Percentiles rank a stretch among this genome's conserved stretches.
phyloP scores from a whole-genome alignment of 1,284 basidiomycete species.

The Pulchroboletus neoregius region DNA sequence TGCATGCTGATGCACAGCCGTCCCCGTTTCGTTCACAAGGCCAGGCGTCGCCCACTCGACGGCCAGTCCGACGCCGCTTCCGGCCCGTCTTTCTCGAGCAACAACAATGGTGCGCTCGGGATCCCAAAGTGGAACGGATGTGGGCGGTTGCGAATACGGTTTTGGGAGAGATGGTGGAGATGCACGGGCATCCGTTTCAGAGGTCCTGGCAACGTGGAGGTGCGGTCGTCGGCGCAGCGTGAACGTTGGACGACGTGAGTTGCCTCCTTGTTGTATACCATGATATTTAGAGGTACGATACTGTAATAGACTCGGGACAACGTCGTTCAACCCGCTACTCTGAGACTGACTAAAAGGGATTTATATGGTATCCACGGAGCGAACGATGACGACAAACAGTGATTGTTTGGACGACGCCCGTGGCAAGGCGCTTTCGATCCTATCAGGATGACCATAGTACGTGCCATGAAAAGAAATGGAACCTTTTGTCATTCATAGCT shows the following conservation, averaged over 20 bases:
- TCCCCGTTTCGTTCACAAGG: slow-evolving; percentile 15
- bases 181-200: slow-evolving; percentile 18
- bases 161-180: slow-evolving; percentile 15
- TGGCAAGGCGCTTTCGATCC: too few relatives aligned
- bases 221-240: neutral
- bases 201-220: neutral
- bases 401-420: too few relatives aligned
- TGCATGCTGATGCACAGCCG: slow-evolving; percentile 3
- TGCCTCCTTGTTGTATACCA: neutral
- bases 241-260: neutral
- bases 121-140: slow-evolving; percentile 29
- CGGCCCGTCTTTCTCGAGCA: slow-evolving; percentile 32
- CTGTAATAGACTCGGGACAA: too few relatives aligned
- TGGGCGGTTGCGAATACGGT: slow-evolving; percentile 22
- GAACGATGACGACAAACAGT: too few relatives aligned
- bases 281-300: neutral
- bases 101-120: slow-evolving; percentile 29
- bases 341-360: too few relatives aligned
- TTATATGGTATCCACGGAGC: too few relatives aligned
- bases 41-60: slow-evolving; percentile 8
- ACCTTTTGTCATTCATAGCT: too few relatives aligned
- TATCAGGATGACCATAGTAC: too few relatives aligned
- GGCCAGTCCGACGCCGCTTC: slow-evolving; percentile 20
- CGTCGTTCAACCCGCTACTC: too few relatives aligned
- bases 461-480: too few relatives aligned